A percentile compares a stretch with the other conserved stretches of the same genome.
phyloP scores from a whole-genome alignment of 2,329 filamentous ascomycete genomes.

The Colletotrichum lupini region DNA sequence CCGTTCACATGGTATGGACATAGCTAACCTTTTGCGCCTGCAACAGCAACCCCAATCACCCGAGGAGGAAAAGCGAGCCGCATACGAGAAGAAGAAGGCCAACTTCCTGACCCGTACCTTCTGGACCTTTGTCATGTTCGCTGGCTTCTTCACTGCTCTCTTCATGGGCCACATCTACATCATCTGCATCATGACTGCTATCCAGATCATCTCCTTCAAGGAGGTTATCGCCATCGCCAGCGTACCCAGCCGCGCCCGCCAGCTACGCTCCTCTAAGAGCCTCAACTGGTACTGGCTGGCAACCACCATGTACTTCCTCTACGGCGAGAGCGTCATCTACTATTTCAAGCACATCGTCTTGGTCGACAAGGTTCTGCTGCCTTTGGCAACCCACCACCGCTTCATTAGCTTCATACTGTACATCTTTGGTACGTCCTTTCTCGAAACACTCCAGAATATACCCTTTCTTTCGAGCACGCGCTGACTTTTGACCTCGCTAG shows the following conservation, averaged over 20 bases:
- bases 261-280: constrained; percentile 92
- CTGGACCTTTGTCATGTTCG: constrained; percentile 99
- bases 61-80: constrained; percentile 58
- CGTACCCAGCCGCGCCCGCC: constrained; percentile 89
- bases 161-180: constrained; percentile 99
- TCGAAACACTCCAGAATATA: background rate
- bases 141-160: constrained; percentile 88
- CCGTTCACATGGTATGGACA: background rate
- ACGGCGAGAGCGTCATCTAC: constrained; percentile 98
- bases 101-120: constrained; percentile 97
- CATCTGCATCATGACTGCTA: constrained; percentile 88
- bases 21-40: constrained; percentile 1
- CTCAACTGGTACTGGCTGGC: constrained; percentile 99
- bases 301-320: constrained; percentile 99
- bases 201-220: constrained; percentile 98
- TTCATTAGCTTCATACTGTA: constrained; percentile 99
- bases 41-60: constrained; percentile 54
- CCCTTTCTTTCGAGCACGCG: background rate
- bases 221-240: constrained; percentile 98
- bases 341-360: constrained; percentile 99
- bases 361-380: constrained; percentile 91
- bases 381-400: constrained; percentile 94
- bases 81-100: constrained; percentile 98
- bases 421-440: constrained; percentile 79
- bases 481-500: constrained; percentile 56